Percentiles rank a stretch among this genome's conserved stretches.
Evolutionary conservation across 1,284 basidiomycete species (phyloP).

Genomic region (Marasmius oreades): DNA sequence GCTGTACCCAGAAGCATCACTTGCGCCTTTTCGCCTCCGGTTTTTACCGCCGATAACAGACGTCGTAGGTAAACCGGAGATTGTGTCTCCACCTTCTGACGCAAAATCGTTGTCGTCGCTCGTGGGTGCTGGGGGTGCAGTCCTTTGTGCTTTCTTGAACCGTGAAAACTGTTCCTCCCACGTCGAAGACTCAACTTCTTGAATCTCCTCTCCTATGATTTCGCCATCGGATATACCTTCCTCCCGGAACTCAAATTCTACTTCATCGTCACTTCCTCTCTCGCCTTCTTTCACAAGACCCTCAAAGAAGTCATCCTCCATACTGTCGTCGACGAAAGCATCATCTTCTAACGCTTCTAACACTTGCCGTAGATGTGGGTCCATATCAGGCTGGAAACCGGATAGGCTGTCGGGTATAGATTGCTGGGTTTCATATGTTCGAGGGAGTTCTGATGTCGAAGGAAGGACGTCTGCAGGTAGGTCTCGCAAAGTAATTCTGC

Average conservation of each 20-base stretch:
- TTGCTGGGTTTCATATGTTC: constrained; percentile 71
- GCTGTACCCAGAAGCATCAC: constrained; percentile 87
- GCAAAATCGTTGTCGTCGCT: constrained; percentile 43
- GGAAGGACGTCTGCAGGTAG: constrained; percentile 75
- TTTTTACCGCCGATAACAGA: constrained; percentile 78
- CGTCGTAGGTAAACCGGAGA: constrained; percentile 66
- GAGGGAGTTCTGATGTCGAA: constrained; percentile 69
- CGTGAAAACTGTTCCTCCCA: constrained; percentile 79
- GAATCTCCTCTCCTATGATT: constrained; percentile 19
- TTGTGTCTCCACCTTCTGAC: constrained; percentile 81
- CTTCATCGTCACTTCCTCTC: constrained; percentile 47
- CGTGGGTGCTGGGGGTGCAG: constrained; percentile 24
- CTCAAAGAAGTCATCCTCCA: constrained; percentile 72
- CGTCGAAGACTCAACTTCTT: constrained; percentile 29
- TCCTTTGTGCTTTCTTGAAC: constrained; percentile 66
- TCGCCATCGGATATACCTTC: constrained; percentile 39
- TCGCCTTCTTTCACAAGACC: constrained; percentile 77
- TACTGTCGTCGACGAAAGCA: constrained; percentile 79
- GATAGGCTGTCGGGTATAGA: constrained; percentile 79
- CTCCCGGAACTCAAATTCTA: constrained; percentile 71
- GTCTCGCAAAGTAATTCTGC: constrained; percentile 36
- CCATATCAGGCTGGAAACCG: constrained; percentile 95
- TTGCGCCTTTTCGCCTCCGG: constrained; percentile 66
- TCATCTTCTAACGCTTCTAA: constrained; percentile 97
- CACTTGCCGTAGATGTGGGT: constrained; percentile 91